These are phyloP conservation scores for Lavandula angustifolia DNA, from an alignment of 257 asterid genomes.

Conservation along the genomic window DNA sequence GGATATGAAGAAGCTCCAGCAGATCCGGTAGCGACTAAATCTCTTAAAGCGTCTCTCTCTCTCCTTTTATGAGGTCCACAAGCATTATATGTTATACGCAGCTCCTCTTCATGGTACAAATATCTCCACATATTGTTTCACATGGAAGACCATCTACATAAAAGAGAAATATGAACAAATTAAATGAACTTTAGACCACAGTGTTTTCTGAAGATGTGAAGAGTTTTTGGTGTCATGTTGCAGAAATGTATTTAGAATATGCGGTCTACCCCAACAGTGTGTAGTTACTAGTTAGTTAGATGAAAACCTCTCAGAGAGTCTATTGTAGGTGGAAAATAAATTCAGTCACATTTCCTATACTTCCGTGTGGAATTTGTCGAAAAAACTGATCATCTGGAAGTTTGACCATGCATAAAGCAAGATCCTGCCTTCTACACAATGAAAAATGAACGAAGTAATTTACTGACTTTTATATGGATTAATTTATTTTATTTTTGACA, in stretches of 20 bases:
- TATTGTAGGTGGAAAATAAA: too few relatives aligned
- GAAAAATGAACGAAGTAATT: too few relatives aligned
- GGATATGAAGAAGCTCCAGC: slow-evolving; percentile 60
- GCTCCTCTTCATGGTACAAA: slow-evolving; percentile 36
- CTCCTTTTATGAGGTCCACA: slow-evolving; percentile 31
- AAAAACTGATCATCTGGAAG: slow-evolving; percentile 3
- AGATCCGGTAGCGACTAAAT: slow-evolving; percentile 57
- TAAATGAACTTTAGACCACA: background rate
- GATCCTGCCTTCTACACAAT: background rate
- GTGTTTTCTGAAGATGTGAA: slow-evolving; percentile 15
- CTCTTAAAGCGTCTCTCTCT: slow-evolving; percentile 47
- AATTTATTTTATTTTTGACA: too few relatives aligned
- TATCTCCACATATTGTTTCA: slow-evolving; percentile 35
- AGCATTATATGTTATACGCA: slow-evolving; percentile 32
- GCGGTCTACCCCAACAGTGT: too few relatives aligned
- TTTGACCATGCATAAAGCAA: background rate
- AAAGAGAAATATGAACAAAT: slow-evolving; percentile 26
- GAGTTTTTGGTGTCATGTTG: too few relatives aligned
- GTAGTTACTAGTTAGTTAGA: too few relatives aligned
- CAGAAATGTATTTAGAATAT: too few relatives aligned
- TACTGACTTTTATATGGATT: too few relatives aligned
- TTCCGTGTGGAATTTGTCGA: too few relatives aligned
- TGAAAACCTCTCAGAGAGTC: too few relatives aligned
- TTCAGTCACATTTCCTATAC: too few relatives aligned
- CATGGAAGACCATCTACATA: slow-evolving; percentile 42